Evolutionary conservation across 441 rosid species (phyloP), one percentile per base, ranked within the genome.

Genomic region (Cnidoscolus chayamansa): DNA sequence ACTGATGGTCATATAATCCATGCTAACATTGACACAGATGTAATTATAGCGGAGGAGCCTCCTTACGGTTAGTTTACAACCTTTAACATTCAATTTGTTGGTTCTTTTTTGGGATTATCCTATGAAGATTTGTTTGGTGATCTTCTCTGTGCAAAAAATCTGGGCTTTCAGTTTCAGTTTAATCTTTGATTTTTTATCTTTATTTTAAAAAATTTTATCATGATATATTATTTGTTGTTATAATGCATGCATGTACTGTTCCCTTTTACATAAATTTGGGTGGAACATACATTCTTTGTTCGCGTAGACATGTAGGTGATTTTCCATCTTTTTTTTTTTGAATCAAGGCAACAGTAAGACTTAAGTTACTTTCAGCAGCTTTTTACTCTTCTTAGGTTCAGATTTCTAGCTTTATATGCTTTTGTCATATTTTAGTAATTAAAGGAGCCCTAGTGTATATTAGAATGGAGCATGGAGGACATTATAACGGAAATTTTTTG

Each of bases 1-100:
- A 91, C 96, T 47, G 98, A 95, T 60, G 99, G 99, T 72, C 99
- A 95, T 78, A 95, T 95, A 72, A 95, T 95, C 77, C 99, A 95
- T 67, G 98, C 99, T 72, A 95, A 95, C 81, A 95, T 95, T 68
- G 99, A 95, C 72, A 93, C 99, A 16, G 99, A 95, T 75, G 99
- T 95, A 54, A 95, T 95, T 65, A 95, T 95, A 81, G 98, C 99
- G 7, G 97, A 95, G 83, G 99, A 93, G 80, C 99, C 98, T 56
- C 88, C 94, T 47, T 95, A 93, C 68, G 99, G 98, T 93, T 75
- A 84, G 99, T 88, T 40, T 61, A 43, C 35, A 25, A 10, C 66
- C 45, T 63, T 54, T 56, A 53, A 45, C 50, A 31, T 55, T 58
- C 48, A 20, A 65, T 7, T 47, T 48, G 10, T 62, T 62, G 56